Evolutionary conservation across 352 stramenopile species (phyloP).

Genomic region (Phytophthora pisi): DNA sequence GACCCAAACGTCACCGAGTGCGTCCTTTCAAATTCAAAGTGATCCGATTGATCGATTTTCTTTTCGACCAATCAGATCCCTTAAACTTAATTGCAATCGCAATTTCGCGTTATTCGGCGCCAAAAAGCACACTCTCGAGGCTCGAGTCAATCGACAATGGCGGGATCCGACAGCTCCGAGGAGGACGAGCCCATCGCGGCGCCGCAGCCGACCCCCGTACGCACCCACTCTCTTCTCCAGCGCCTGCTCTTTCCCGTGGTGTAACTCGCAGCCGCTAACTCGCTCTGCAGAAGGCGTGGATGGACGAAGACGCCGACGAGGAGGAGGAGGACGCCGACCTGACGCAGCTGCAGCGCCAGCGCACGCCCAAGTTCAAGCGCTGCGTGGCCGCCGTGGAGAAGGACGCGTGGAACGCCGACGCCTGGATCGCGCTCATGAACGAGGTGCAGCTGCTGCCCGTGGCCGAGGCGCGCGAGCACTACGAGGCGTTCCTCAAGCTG

Average conservation of each 20-base stretch:
- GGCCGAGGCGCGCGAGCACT: conserved; percentile 70
- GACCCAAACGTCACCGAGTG: background rate
- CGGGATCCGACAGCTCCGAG: conserved; percentile 77
- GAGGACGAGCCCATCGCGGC: conserved; percentile 82
- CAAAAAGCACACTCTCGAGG: background rate
- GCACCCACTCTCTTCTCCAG: background rate
- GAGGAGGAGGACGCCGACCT: conserved; percentile 85
- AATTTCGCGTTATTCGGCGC: background rate
- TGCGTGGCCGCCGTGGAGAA: conserved; percentile 55
- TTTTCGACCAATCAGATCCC: conserved; percentile 25
- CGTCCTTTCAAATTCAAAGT: conserved; percentile 14
- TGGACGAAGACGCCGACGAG: conserved; percentile 80
- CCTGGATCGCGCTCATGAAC: conserved; percentile 81
- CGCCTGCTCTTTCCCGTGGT: conserved; percentile 2
- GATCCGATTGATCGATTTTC: background rate
- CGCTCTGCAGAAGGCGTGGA: conserved; percentile 66
- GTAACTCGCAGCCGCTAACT: background rate
- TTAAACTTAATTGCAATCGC: conserved; percentile 3
- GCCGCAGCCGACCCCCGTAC: conserved; percentile 22
- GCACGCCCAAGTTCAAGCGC: conserved; percentile 70
- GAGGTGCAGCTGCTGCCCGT: conserved; percentile 76
- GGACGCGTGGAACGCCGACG: conserved; percentile 75
- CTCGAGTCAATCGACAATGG: conserved; percentile 23
- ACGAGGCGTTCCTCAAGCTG: conserved; percentile 73
- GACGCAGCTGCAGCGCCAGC: conserved; percentile 56